Evolutionary conservation across 1,284 basidiomycete species (phyloP).

Genomic region (Austroboletus novae-zelandiae): DNA sequence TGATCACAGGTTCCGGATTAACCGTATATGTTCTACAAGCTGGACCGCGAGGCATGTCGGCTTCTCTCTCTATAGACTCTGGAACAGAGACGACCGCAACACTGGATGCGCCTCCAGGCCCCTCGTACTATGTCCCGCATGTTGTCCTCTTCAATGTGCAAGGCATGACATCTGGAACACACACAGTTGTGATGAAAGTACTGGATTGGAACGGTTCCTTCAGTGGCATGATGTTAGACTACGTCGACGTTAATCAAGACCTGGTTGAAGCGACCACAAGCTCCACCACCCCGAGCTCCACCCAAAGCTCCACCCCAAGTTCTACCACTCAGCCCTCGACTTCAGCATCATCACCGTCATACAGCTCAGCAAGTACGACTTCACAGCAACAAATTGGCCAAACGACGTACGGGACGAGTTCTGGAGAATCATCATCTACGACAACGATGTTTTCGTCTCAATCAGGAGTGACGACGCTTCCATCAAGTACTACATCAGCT

Average conservation of each 20-base stretch:
- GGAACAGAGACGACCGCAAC: constrained; percentile 19
- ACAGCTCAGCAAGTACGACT: no score
- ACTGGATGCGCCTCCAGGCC: constrained; percentile 20
- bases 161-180: constrained; percentile 22
- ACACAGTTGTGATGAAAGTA: constrained; percentile 26
- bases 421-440: no score
- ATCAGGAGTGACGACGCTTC: no score
- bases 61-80: constrained; percentile 25
- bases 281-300: constrained; percentile 1
- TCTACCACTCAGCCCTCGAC: constrained; percentile 6
- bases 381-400: no score
- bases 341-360: background rate
- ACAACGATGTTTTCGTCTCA: no score
- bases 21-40: constrained; percentile 31
- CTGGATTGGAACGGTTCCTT: constrained; percentile 22
- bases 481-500: no score
- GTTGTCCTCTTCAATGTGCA: constrained; percentile 22
- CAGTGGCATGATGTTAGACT: constrained; percentile 32
- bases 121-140: constrained; percentile 23
- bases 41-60: constrained; percentile 26
- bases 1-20: constrained; percentile 23
- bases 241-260: constrained; percentile 23
- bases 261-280: constrained; percentile 10
- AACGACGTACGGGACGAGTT: no score
- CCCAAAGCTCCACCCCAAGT: background rate